These are phyloP conservation scores for Colletotrichum somersetense DNA, from an alignment of 2,329 filamentous ascomycete species.

Conservation along the genomic window DNA sequence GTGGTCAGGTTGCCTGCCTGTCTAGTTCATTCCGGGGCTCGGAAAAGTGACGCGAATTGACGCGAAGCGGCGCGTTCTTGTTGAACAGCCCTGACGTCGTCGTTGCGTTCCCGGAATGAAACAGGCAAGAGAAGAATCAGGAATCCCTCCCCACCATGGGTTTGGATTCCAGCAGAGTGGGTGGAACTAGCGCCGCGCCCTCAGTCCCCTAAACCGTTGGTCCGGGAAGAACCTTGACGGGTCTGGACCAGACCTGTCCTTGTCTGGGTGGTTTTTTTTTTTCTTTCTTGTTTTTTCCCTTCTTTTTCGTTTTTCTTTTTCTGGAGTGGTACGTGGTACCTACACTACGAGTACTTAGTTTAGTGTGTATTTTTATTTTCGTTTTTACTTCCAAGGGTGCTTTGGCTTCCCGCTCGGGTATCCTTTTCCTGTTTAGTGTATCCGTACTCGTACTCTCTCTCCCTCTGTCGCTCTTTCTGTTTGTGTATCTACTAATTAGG, in stretches of 20 bases:
- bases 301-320: too few relatives aligned
- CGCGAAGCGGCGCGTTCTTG: neutral
- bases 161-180: conserved; percentile 34
- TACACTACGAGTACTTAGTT: too few relatives aligned
- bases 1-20: neutral
- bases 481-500: too few relatives aligned
- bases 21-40: neutral
- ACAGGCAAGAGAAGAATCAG: neutral
- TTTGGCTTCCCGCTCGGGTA: conserved; percentile 18
- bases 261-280: neutral
- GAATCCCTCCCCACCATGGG: neutral
- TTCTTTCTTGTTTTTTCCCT: neutral
- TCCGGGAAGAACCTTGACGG: conserved; percentile 31
- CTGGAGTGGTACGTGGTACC: too few relatives aligned
- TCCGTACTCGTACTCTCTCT: too few relatives aligned
- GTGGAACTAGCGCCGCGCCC: conserved; percentile 15
- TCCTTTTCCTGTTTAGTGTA: too few relatives aligned
- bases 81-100: neutral
- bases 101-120: conserved; percentile 14
- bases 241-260: conserved; percentile 1
- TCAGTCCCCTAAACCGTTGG: conserved; percentile 21
- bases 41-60: neutral
- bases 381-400: neutral
- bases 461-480: neutral
- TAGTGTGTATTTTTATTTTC: neutral